Percentiles rank a stretch among this genome's conserved stretches.
Evolutionary conservation across 331 rosid genomes (phyloP).

Genomic region (Phaseolus coccineus): DNA sequence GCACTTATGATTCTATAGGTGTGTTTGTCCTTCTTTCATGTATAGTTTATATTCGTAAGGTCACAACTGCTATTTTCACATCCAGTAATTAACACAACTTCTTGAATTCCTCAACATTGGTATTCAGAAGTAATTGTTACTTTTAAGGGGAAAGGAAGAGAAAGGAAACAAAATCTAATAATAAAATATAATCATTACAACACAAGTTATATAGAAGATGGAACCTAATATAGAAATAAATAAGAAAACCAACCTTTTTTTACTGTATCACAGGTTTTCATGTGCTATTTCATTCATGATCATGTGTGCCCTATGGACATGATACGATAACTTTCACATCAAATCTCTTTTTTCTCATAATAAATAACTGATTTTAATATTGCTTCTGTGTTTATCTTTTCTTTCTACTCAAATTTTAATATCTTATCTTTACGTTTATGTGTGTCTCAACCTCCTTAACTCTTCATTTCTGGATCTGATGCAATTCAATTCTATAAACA

Average conservation of each 20-base stretch:
- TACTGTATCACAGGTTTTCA: constrained; percentile 49
- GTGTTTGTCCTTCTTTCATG: background rate
- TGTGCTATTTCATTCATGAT: constrained; percentile 31
- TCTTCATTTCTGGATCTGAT: background rate
- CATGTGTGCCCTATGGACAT: constrained; percentile 9
- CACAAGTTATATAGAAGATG: background rate
- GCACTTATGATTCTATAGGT: no score
- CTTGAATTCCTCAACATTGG: background rate
- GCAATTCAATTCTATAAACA: constrained; percentile 6
- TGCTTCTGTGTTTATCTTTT: background rate
- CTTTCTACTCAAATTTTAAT: background rate
- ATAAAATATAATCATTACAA: constrained; percentile 11
- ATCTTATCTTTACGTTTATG: background rate
- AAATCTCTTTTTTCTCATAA: background rate
- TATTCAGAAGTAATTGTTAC: no score
- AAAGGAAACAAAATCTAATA: background rate
- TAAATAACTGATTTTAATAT: background rate
- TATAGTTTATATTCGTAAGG: background rate
- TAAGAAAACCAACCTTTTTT: constrained; percentile 44
- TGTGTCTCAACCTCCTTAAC: background rate
- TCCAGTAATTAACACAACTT: background rate
- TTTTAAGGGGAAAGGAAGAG: no score
- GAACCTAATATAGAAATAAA: background rate
- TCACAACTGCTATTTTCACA: constrained; percentile 51
- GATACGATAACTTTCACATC: background rate